phyloP scores from a whole-genome alignment of 805 yeast genomes.

The Yamadazyma philogaea region DNA sequence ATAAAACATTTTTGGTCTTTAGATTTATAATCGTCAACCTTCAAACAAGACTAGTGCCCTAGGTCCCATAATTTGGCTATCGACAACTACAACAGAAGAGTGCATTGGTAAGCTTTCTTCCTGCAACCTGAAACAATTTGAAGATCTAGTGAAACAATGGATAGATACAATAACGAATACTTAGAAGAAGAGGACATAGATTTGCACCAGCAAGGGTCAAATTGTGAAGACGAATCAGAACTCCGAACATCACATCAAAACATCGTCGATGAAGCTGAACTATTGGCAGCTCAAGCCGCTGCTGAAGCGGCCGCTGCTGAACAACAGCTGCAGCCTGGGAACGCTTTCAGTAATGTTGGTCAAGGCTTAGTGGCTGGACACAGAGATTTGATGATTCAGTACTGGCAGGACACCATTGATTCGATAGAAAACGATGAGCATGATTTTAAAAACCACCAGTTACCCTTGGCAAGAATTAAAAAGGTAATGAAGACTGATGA shows the following conservation, averaged over 20 bases:
- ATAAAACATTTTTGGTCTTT: neutral
- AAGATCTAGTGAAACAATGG: conserved; percentile 6
- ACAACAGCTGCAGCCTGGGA: conserved; percentile 49
- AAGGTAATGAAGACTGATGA: conserved; percentile 98
- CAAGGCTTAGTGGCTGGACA: conserved; percentile 84
- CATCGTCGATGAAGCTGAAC: conserved; percentile 40
- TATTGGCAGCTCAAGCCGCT: conserved; percentile 45
- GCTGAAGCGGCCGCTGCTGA: conserved; percentile 47
- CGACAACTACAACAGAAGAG: too few species aligned
- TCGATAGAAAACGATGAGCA: conserved; percentile 84
- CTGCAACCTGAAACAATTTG: neutral
- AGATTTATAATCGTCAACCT: neutral
- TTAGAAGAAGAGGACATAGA: conserved; percentile 13
- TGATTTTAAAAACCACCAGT: conserved; percentile 89
- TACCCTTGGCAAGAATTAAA: conserved; percentile 94
- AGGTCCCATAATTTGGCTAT: too few species aligned
- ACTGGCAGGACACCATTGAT: conserved; percentile 96
- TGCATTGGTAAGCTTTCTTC: too few species aligned
- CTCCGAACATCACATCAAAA: conserved; percentile 16
- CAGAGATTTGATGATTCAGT: conserved; percentile 86
- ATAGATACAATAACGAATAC: conserved; percentile 14
- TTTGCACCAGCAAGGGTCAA: conserved; percentile 6
- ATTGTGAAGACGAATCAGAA: conserved; percentile 4
- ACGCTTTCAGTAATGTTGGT: conserved; percentile 84
- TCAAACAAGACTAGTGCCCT: too few species aligned